phyloP scores from a whole-genome alignment of 768 basidiomycete species.

The Leccinum subgranulosum region DNA sequence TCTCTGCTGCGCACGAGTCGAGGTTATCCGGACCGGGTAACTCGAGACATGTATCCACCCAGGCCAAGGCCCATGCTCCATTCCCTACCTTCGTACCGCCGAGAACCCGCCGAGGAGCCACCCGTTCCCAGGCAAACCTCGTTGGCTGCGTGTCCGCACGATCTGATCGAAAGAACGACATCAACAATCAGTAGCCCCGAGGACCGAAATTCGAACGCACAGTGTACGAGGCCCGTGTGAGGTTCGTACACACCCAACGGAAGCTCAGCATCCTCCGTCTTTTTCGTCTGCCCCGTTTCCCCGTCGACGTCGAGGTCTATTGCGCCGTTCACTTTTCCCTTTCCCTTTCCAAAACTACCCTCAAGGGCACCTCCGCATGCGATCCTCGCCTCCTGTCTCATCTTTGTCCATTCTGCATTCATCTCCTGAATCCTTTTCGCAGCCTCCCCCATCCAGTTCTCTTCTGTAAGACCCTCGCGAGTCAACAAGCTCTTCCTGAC shows the following conservation, averaged over 20 bases:
- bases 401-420: conserved; percentile 60
- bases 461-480: conserved; percentile 77
- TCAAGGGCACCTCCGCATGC: conserved; percentile 48
- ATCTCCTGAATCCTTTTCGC: conserved; percentile 63
- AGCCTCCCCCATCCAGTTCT: conserved; percentile 91
- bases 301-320: conserved; percentile 30
- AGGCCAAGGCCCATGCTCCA: conserved; percentile 78
- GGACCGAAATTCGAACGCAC: conserved; percentile 41
- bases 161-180: conserved; percentile 41
- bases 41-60: conserved; percentile 60
- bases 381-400: conserved; percentile 52
- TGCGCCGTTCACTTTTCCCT: conserved; percentile 29
- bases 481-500: conserved; percentile 77
- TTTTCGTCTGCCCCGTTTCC: conserved; percentile 24
- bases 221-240: conserved; percentile 71
- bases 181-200: conserved; percentile 2
- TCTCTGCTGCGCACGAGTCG: conserved; percentile 20
- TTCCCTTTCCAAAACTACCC: conserved; percentile 33
- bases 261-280: conserved; percentile 32
- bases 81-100: conserved; percentile 76
- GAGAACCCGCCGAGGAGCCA: conserved; percentile 51
- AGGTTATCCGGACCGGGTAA: conserved; percentile 21
- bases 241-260: conserved; percentile 80
- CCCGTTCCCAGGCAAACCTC: conserved; percentile 52
- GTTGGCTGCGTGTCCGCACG: conserved; percentile 78